phyloP scores from a whole-genome alignment of 2,329 filamentous ascomycete genomes.

The Colletotrichum destructivum region DNA sequence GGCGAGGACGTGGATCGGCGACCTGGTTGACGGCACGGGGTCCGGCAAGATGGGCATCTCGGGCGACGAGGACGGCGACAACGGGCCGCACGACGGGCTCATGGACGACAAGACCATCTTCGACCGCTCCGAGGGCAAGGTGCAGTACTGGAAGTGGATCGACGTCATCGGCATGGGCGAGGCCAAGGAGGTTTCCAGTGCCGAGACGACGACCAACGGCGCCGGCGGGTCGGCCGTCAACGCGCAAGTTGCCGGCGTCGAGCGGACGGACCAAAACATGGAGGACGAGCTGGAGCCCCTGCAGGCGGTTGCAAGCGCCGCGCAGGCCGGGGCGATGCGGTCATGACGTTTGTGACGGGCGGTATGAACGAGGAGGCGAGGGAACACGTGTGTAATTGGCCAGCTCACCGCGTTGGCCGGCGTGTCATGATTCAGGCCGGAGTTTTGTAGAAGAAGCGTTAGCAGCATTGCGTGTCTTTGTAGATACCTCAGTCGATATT shows the following conservation, averaged over 20 bases:
- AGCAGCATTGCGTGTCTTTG: conserved; percentile 26
- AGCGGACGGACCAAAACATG: conserved; percentile 39
- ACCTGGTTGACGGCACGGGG: conserved; percentile 64
- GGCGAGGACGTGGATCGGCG: conserved; percentile 63
- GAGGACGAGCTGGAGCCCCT: conserved; percentile 43
- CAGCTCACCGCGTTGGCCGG: not conserved
- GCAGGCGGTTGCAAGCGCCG: conserved; percentile 39
- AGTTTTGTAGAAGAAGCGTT: conserved; percentile 11
- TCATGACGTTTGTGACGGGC: conserved; percentile 6
- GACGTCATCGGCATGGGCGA: conserved; percentile 66
- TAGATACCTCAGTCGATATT: conserved; percentile 30
- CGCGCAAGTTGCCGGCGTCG: conserved; percentile 31
- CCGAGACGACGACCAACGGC: conserved; percentile 8
- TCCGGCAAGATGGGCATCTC: conserved; percentile 51
- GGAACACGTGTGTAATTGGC: not conserved
- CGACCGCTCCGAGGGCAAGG: conserved; percentile 55
- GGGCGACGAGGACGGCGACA: conserved; percentile 34
- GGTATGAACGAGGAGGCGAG: not conserved
- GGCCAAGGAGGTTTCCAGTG: conserved; percentile 37
- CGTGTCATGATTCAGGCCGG: conserved; percentile 14
- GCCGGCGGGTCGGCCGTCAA: conserved; percentile 4
- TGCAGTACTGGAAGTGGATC: conserved; percentile 68
- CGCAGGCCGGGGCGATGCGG: conserved; percentile 12
- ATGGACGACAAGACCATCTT: conserved; percentile 68
- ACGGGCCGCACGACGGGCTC: conserved; percentile 54